Base-by-base conservation (phyloP, 2,329 filamentous ascomycete species). In the Lasiodiplodia citricola region DNA sequence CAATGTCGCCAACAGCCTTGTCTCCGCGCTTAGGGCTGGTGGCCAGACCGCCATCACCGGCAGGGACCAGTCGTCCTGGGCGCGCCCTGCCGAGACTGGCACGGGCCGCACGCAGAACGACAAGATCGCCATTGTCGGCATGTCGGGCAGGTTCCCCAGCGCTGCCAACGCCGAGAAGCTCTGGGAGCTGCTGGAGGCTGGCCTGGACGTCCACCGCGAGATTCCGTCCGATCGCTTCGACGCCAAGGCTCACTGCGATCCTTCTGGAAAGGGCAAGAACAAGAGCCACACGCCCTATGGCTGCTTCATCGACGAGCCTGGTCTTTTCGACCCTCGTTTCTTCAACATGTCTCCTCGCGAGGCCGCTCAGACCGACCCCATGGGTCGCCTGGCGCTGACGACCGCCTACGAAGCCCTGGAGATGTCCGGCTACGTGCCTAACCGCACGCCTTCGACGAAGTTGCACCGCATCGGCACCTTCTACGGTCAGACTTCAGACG, bases 291-390 rank as follows among this genome's bases (percentile, higher is more conserved):
- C 91, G 1, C 90, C 90, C 3, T 93, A 89, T 73, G 92, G 92
- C 18, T 92, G 91, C 81, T 94, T 89, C 81, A 87, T 93, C 72
- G 88, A 93, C 70, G 87, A 93, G 70, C 91, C 92, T 0, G 91
- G 91, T 67, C 83, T 91, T 58, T 95, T 95, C 75, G 92, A 95
- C 74, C 90, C 91, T n/a, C 85, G 90, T 0, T 94, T 95, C 81
- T 95, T 95, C 86, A 93, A 93, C 80, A 94, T 95, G 90, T 94
- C 91, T 44, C 91, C 92, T 6, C 88, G 91, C 73, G 92, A 95
- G 80, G 92, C 92, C 35, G 87, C 88, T 64, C 91, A 94, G 76
- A 93, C 91, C 1, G 92, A 95, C 76, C 92, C 92, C 0, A 93
- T 93, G 87, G 92, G 93, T 77, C 87, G 92, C 73, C 84, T 94